These are phyloP conservation scores for Neurospora sublineolata DNA, from an alignment of 495 filamentous ascomycete genomes.

Conservation along the genomic window DNA sequence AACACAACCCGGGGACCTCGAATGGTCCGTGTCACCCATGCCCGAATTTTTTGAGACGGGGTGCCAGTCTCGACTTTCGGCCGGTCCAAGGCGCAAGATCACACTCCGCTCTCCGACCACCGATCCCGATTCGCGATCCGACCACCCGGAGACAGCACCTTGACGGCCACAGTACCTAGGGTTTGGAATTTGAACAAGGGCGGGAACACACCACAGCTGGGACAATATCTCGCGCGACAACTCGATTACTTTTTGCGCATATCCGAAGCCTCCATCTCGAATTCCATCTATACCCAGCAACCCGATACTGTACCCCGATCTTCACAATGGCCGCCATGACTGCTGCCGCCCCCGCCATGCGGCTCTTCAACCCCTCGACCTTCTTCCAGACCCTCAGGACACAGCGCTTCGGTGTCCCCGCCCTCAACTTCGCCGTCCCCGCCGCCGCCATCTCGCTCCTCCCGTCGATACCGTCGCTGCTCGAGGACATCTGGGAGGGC, in stretches of 20 bases:
- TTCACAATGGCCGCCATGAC: conserved; percentile 23
- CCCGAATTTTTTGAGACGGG: background rate
- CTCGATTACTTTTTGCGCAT: background rate
- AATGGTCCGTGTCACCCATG: conserved; percentile 21
- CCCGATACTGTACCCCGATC: background rate
- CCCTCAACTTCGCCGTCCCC: conserved; percentile 40
- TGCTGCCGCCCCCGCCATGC: conserved; percentile 15
- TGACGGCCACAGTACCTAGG: background rate
- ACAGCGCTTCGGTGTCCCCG: conserved; percentile 27
- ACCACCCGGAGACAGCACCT: background rate
- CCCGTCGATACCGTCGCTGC: conserved; percentile 39
- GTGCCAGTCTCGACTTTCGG: background rate
- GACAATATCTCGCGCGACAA: background rate
- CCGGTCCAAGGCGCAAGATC: background rate
- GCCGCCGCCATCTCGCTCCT: conserved; percentile 43
- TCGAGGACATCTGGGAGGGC: conserved; percentile 80
- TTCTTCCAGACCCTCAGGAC: conserved; percentile 30
- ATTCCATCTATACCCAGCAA: background rate
- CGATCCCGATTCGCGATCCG: background rate
- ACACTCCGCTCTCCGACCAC: background rate
- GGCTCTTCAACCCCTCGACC: conserved; percentile 27
- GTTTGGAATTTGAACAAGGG: background rate
- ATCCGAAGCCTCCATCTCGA: background rate
- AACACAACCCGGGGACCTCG: conserved; percentile 1
- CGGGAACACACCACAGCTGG: background rate